These are phyloP conservation scores for Citrus maxima DNA, from an alignment of 345 rosid species.

Conservation along the genomic window DNA sequence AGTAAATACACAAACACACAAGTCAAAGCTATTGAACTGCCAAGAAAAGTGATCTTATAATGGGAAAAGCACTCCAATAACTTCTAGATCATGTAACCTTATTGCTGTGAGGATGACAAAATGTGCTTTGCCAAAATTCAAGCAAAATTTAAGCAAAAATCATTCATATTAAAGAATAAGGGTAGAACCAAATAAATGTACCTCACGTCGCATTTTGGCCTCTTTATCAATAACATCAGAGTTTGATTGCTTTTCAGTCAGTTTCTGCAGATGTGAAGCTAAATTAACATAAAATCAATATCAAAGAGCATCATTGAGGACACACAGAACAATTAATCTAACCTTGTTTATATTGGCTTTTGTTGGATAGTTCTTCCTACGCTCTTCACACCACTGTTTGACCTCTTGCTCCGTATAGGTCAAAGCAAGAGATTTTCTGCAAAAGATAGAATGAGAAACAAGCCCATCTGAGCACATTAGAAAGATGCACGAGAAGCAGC, in stretches of 20 bases:
- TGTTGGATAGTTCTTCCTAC: slow-evolving; percentile 72
- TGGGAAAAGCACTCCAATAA: background rate
- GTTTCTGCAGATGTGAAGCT: slow-evolving; percentile 44
- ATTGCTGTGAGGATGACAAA: background rate
- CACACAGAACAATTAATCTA: slow-evolving; percentile 17
- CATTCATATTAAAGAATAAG: background rate
- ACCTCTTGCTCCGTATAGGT: slow-evolving; percentile 66
- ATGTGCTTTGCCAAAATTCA: background rate
- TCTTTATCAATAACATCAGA: slow-evolving; percentile 35
- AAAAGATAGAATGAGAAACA: background rate
- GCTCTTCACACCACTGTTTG: slow-evolving; percentile 75
- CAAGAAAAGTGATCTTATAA: background rate
- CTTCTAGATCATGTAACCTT: background rate
- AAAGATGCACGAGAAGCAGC: background rate
- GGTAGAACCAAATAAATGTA: slow-evolving; percentile 21
- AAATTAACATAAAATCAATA: slow-evolving; percentile 15
- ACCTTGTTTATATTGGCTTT: slow-evolving; percentile 59
- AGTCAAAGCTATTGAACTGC: background rate
- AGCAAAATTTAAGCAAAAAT: background rate
- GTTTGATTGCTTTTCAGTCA: slow-evolving; percentile 24
- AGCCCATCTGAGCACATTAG: background rate
- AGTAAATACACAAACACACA: background rate
- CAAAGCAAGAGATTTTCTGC: slow-evolving; percentile 36
- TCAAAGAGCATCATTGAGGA: slow-evolving; percentile 10
- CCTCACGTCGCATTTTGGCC: slow-evolving; percentile 63